phyloP scores from a whole-genome alignment of 345 rosid species.

The Boechera stricta region DNA sequence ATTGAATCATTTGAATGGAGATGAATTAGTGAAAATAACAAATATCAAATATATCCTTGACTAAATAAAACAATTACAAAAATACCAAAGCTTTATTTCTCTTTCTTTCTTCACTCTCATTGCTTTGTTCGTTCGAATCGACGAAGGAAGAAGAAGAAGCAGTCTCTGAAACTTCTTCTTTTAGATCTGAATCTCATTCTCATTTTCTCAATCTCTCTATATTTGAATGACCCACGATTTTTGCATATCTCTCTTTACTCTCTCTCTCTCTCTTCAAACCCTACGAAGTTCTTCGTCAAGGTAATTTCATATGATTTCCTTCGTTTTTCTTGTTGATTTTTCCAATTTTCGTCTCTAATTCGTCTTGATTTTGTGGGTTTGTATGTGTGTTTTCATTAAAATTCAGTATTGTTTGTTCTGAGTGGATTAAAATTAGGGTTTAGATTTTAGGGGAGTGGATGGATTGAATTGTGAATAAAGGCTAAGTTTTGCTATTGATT shows the following conservation, averaged over 20 bases:
- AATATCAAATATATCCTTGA: too few relatives aligned
- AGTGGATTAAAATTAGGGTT: constrained; percentile 6
- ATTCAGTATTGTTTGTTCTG: background rate
- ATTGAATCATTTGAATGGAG: too few relatives aligned
- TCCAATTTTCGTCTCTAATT: constrained; percentile 15
- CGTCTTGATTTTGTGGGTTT: background rate
- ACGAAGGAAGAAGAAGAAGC: too few relatives aligned
- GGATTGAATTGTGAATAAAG: background rate
- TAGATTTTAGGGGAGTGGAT: background rate
- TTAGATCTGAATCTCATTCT: too few relatives aligned
- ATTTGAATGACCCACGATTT: too few relatives aligned
- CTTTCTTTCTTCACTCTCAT: too few relatives aligned
- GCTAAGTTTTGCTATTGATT: background rate
- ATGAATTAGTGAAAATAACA: too few relatives aligned
- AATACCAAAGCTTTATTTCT: too few relatives aligned
- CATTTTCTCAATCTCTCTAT: too few relatives aligned
- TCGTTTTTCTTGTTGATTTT: constrained; percentile 28
- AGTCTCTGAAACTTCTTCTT: too few relatives aligned
- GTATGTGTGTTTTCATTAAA: background rate
- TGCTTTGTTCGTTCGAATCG: too few relatives aligned
- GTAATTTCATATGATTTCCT: constrained; percentile 22
- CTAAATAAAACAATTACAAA: too few relatives aligned
- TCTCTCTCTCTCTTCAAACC: constrained; percentile 9
- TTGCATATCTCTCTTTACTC: background rate
- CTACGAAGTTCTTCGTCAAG: constrained; percentile 23